These are phyloP conservation scores for Sugiyamaella lignohabitans DNA, from an alignment of 805 yeast species.

Conservation along the genomic window DNA sequence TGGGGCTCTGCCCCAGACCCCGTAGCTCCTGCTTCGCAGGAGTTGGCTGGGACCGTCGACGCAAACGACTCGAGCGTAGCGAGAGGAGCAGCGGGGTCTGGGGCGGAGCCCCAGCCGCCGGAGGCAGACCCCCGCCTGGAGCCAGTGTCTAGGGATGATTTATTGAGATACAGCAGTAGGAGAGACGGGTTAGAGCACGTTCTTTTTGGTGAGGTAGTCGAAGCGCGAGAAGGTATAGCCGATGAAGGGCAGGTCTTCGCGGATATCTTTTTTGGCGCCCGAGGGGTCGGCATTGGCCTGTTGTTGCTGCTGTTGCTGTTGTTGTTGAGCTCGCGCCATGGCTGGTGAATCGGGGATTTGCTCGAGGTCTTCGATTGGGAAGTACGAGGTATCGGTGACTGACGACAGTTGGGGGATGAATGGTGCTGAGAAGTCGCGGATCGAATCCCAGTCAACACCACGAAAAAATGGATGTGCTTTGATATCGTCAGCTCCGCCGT, in stretches of 20 bases:
- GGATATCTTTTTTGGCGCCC: slow-evolving; percentile 38
- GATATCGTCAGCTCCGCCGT: slow-evolving; percentile 79
- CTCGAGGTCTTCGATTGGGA: slow-evolving; percentile 96
- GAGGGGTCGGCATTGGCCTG: slow-evolving; percentile 26
- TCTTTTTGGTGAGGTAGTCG: slow-evolving; percentile 66
- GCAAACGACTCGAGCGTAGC: too few relatives aligned
- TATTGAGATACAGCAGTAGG: too few relatives aligned
- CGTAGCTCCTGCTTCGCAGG: not conserved
- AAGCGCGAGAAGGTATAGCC: slow-evolving; percentile 96
- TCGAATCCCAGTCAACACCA: slow-evolving; percentile 93
- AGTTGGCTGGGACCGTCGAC: too few relatives aligned
- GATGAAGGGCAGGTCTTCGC: slow-evolving; percentile 92
- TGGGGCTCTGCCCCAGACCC: not conserved
- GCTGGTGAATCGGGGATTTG: slow-evolving; percentile 85
- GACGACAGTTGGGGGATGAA: slow-evolving; percentile 87
- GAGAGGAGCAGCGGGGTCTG: not conserved
- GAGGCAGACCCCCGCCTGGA: too few relatives aligned
- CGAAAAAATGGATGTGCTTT: slow-evolving; percentile 87
- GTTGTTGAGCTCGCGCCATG: slow-evolving; percentile 3
- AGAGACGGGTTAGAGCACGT: slow-evolving; percentile 25
- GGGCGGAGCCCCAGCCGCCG: not conserved
- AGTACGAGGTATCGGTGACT: slow-evolving; percentile 92
- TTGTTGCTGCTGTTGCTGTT: slow-evolving; percentile 45
- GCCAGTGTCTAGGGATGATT: not conserved
- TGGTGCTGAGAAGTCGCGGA: slow-evolving; percentile 84